Evolutionary conservation across 805 yeast species (phyloP).

Genomic region (Nakazawaea peltata): DNA sequence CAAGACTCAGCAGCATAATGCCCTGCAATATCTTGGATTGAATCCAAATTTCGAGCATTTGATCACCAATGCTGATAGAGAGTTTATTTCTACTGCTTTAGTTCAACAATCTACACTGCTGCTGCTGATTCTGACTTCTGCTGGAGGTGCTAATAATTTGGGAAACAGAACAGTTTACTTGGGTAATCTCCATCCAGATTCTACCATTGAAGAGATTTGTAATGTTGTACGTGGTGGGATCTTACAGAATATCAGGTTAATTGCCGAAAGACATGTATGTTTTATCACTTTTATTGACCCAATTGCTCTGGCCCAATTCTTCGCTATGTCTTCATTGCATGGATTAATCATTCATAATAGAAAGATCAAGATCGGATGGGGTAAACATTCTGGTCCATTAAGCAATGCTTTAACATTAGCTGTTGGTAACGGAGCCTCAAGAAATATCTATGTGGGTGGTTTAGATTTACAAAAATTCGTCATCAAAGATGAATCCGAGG

Average conservation of each 20-base stretch:
- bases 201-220: slow-evolving; percentile 88
- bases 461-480: slow-evolving; percentile 23
- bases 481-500: slow-evolving; percentile 12
- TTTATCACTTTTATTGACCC: slow-evolving; percentile 95
- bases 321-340: slow-evolving; percentile 86
- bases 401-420: slow-evolving; percentile 83
- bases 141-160: slow-evolving; percentile 86
- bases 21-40: slow-evolving; percentile 88
- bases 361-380: slow-evolving; percentile 94
- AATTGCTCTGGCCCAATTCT: slow-evolving; percentile 95
- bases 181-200: slow-evolving; percentile 83
- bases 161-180: slow-evolving; percentile 92
- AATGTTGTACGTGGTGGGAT: slow-evolving; percentile 95
- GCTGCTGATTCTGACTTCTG: slow-evolving; percentile 91
- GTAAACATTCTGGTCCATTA: slow-evolving; percentile 90
- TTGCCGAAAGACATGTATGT: slow-evolving; percentile 84
- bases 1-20: slow-evolving; percentile 93
- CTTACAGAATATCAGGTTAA: slow-evolving; percentile 71
- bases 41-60: slow-evolving; percentile 85
- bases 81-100: slow-evolving; percentile 60
- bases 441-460: slow-evolving; percentile 84
- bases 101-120: slow-evolving; percentile 96
- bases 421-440: slow-evolving; percentile 87
- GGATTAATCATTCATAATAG: slow-evolving; percentile 82
- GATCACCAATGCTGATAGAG: slow-evolving; percentile 49